Conservation (phyloP, 306 rosid genomes). For the Trifolium dubium region DNA sequence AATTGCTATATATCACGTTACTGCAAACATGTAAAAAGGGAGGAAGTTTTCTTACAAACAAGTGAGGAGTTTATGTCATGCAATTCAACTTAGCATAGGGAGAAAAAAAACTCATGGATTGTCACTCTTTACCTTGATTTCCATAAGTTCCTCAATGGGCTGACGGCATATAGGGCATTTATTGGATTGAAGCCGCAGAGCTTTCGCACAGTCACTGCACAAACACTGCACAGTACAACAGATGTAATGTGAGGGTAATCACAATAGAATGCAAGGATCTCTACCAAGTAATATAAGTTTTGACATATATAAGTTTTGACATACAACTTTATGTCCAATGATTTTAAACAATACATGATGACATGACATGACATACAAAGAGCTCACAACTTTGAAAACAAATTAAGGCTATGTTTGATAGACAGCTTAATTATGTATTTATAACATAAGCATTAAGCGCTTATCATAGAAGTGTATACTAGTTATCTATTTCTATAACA, state of each 20-base stretch:
- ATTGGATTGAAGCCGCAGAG: conserved; percentile 70
- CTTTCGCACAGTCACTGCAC: conserved; percentile 93
- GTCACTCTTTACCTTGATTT: conserved; percentile 69
- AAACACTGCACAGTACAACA: conserved; percentile 64
- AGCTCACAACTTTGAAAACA: conserved; percentile 7
- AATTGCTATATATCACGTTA: conserved; percentile 37
- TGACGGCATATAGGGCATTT: conserved; percentile 96
- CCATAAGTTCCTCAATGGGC: conserved; percentile 77
- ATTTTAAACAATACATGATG: conserved; percentile 12
- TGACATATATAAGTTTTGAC: not conserved
- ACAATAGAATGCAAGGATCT: conserved; percentile 32
- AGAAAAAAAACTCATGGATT: conserved; percentile 43
- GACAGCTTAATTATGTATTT: too few relatives aligned
- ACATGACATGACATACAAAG: not conserved
- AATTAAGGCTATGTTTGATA: not conserved
- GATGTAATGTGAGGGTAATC: conserved; percentile 35
- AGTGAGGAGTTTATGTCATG: conserved; percentile 45
- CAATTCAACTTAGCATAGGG: conserved; percentile 42
- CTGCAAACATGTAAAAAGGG: conserved; percentile 32
- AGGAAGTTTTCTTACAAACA: conserved; percentile 4
- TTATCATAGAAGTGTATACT: too few relatives aligned
- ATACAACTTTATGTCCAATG: not conserved
- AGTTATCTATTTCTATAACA: too few relatives aligned
- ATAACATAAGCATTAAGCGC: too few relatives aligned
- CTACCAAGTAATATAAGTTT: not conserved